Conservation (phyloP, 768 basidiomycete genomes). For the Cystobasidium tubakii region DNA sequence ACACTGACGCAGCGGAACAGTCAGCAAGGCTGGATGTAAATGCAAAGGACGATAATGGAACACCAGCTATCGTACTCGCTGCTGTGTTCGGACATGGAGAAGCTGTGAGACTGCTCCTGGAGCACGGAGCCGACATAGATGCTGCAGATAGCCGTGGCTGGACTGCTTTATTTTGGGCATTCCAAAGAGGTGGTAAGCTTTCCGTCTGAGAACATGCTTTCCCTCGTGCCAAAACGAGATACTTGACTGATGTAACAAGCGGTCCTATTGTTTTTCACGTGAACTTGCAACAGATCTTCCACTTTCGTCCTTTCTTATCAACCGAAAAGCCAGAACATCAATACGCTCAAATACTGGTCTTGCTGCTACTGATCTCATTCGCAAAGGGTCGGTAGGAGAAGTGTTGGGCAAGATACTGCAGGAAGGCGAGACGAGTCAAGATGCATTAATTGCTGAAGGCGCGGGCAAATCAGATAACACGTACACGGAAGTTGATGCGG, state of each 20-base stretch:
- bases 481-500: too few species aligned
- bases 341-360: slow-evolving; percentile 69
- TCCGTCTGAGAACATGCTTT: too few species aligned
- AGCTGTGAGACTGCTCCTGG: slow-evolving; percentile 43
- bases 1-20: too few species aligned
- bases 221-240: too few species aligned
- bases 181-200: slow-evolving; percentile 58
- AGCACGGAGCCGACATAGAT: slow-evolving; percentile 41
- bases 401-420: slow-evolving; percentile 80
- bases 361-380: slow-evolving; percentile 82
- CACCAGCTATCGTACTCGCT: slow-evolving; percentile 42
- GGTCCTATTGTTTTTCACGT: too few species aligned
- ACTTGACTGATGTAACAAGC: too few species aligned
- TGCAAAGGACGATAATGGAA: slow-evolving; percentile 39
- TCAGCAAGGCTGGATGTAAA: slow-evolving; percentile 39
- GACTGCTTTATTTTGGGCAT: slow-evolving; percentile 90
- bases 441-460: neutral
- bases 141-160: slow-evolving; percentile 57
- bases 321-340: slow-evolving; percentile 80
- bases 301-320: slow-evolving; percentile 83
- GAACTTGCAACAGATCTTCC: slow-evolving; percentile 63
- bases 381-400: slow-evolving; percentile 70
- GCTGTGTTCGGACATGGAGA: slow-evolving; percentile 43
- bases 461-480: too few species aligned
- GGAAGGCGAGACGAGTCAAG: slow-evolving; percentile 63